These are phyloP conservation scores for Aspergillus tanneri DNA, from an alignment of 2,329 filamentous ascomycete genomes.

Conservation along the genomic window DNA sequence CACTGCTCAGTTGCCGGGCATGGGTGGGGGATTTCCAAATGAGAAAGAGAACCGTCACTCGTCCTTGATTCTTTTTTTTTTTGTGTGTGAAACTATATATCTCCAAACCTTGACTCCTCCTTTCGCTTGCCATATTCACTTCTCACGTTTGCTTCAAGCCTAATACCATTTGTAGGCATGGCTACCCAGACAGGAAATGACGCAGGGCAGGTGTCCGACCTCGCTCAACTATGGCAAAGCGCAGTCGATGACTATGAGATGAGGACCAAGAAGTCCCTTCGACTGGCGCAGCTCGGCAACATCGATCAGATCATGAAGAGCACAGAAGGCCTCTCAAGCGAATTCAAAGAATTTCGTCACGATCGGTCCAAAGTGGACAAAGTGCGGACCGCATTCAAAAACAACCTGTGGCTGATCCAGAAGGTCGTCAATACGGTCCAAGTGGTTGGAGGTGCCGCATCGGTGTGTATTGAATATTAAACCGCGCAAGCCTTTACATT, in stretches of 20 bases:
- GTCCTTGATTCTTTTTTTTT: too few species aligned
- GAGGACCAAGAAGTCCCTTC: slow-evolving; percentile 1
- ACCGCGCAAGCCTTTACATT: too few species aligned
- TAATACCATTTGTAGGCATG: too few species aligned
- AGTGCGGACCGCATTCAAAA: slow-evolving; percentile 7
- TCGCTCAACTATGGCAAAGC: slow-evolving; percentile 6
- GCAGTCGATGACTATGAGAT: slow-evolving; percentile 8
- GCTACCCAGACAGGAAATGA: too few species aligned
- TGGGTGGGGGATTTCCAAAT: too few species aligned
- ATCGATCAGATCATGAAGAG: slow-evolving; percentile 5
- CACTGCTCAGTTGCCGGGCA: too few species aligned
- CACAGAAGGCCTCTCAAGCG: slow-evolving; percentile 2
- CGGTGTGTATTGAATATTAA: background rate
- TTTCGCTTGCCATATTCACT: too few species aligned
- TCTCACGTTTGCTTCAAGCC: too few species aligned
- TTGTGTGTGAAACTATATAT: too few species aligned
- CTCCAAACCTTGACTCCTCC: too few species aligned
- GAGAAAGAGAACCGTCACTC: too few species aligned
- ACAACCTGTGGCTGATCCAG: slow-evolving; percentile 8
- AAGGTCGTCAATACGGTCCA: slow-evolving; percentile 4
- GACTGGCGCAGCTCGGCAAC: background rate
- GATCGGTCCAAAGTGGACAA: slow-evolving; percentile 6
- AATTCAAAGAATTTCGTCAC: slow-evolving; percentile 7
- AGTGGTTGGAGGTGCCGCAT: slow-evolving; percentile 1
- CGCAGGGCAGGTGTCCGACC: background rate